These are phyloP conservation scores for Serendipita vermifera DNA, from an alignment of 768 basidiomycete genomes.

Conservation along the genomic window DNA sequence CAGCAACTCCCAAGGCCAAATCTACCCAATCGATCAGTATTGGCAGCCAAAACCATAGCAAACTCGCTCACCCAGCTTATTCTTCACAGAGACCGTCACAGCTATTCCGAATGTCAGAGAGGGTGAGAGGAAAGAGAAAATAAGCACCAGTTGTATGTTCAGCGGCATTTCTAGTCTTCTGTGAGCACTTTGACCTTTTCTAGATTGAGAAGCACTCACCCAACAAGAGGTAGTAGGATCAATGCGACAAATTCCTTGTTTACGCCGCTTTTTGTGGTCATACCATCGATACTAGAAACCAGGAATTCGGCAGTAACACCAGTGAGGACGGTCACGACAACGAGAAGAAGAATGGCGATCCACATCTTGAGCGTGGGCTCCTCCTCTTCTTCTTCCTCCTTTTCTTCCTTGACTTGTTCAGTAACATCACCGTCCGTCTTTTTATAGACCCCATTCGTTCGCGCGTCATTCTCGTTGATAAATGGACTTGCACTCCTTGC, in stretches of 20 bases:
- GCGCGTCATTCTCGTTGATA: background rate
- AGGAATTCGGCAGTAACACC: constrained; percentile 53
- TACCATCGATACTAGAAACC: constrained; percentile 67
- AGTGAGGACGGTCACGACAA: constrained; percentile 50
- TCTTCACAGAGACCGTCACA: constrained; percentile 79
- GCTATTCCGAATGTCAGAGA: constrained; percentile 72
- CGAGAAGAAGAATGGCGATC: constrained; percentile 42
- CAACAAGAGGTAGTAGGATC: constrained; percentile 85
- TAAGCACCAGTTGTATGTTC: constrained; percentile 31
- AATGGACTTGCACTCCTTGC: background rate
- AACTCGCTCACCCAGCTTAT: constrained; percentile 11
- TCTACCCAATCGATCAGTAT: background rate
- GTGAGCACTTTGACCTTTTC: too few relatives aligned
- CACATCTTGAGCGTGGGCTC: constrained; percentile 47
- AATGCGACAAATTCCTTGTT: constrained; percentile 75
- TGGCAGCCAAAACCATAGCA: background rate
- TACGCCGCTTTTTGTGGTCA: constrained; percentile 46
- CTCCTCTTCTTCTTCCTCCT: constrained; percentile 33
- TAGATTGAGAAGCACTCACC: too few relatives aligned
- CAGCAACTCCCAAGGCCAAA: background rate
- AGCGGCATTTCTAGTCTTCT: constrained; percentile 76
- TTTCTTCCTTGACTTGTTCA: constrained; percentile 14
- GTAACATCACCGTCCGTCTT: background rate
- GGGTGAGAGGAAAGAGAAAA: constrained; percentile 9
- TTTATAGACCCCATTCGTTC: background rate